Percentiles rank a stretch among this genome's conserved stretches.
Conservation (phyloP, 352 stramenopile genomes). For the Phytophthora sp. region DNA sequence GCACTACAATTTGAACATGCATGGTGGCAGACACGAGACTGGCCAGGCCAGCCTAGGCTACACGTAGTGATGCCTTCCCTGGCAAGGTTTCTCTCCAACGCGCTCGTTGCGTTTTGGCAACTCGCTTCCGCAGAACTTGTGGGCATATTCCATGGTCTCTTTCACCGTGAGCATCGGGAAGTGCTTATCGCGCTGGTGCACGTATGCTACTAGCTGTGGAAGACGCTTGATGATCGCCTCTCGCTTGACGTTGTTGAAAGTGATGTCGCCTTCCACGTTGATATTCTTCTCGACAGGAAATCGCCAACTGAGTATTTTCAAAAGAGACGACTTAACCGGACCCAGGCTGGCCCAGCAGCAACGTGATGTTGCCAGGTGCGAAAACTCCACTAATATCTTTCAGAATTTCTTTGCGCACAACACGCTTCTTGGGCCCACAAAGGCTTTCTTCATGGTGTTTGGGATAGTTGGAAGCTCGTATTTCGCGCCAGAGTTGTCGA, state of each 20-base stretch:
- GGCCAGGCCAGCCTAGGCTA: no score
- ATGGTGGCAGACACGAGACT: no score
- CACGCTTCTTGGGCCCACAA: conserved; percentile 24
- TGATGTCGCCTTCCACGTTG: conserved; percentile 11
- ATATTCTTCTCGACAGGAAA: conserved; percentile 32
- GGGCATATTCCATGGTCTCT: conserved; percentile 13
- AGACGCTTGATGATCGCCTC: conserved; percentile 11
- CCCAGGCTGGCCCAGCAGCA: conserved; percentile 15
- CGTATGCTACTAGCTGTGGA: conserved; percentile 15
- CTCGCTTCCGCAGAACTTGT: conserved; percentile 3
- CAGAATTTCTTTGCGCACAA: conserved; percentile 35
- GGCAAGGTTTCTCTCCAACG: neutral
- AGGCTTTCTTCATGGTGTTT: conserved; percentile 27
- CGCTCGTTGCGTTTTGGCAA: conserved; percentile 1
- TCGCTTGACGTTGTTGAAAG: conserved; percentile 8
- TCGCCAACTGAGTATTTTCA: conserved; percentile 15
- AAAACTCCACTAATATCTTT: conserved; percentile 23
- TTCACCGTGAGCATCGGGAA: conserved; percentile 27
- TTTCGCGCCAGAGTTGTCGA: conserved; percentile 10
- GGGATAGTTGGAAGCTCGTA: conserved; percentile 39
- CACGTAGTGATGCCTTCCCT: neutral
- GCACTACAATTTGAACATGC: no score
- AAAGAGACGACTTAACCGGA: conserved; percentile 14
- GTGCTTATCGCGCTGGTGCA: conserved; percentile 20
- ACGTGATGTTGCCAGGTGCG: conserved; percentile 18